phyloP scores from a whole-genome alignment of 768 basidiomycete genomes.

The Panaeolus papilionaceus region DNA sequence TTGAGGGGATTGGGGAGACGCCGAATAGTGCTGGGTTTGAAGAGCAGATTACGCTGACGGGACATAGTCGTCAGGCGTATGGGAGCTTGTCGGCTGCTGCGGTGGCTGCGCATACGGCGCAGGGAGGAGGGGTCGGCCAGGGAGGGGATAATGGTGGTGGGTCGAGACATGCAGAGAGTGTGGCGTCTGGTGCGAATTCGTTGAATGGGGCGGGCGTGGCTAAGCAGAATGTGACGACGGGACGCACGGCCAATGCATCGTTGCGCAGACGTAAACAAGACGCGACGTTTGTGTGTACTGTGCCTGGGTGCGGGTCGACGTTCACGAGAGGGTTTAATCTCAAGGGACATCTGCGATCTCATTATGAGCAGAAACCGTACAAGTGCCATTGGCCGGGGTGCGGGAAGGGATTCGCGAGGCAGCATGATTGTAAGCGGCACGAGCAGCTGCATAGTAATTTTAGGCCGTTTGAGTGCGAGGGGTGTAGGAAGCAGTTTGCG shows the following conservation, averaged over 20 bases:
- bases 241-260: conserved; percentile 87
- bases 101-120: conserved; percentile 15
- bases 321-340: conserved; percentile 95
- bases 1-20: conserved; percentile 30
- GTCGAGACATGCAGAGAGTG: conserved; percentile 23
- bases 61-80: conserved; percentile 26
- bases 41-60: conserved; percentile 36
- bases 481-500: conserved; percentile 93
- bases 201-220: conserved; percentile 34
- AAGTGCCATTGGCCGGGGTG: conserved; percentile 95
- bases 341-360: conserved; percentile 94
- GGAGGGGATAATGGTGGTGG: conserved; percentile 16
- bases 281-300: conserved; percentile 84
- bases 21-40: conserved; percentile 36
- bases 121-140: conserved; percentile 3
- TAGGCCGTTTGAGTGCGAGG: conserved; percentile 91
- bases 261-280: conserved; percentile 87
- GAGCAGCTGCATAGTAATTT: conserved; percentile 94
- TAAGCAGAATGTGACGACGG: conserved; percentile 90
- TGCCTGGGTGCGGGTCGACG: conserved; percentile 84
- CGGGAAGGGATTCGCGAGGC: conserved; percentile 90
- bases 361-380: conserved; percentile 95
- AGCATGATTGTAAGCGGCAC: conserved; percentile 97
- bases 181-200: conserved; percentile 19
- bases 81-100: conserved; percentile 19